Percentiles rank a stretch among this genome's conserved stretches.
Conservation (phyloP, 2,329 filamentous ascomycete genomes). For the Ophiostoma australiae region DNA sequence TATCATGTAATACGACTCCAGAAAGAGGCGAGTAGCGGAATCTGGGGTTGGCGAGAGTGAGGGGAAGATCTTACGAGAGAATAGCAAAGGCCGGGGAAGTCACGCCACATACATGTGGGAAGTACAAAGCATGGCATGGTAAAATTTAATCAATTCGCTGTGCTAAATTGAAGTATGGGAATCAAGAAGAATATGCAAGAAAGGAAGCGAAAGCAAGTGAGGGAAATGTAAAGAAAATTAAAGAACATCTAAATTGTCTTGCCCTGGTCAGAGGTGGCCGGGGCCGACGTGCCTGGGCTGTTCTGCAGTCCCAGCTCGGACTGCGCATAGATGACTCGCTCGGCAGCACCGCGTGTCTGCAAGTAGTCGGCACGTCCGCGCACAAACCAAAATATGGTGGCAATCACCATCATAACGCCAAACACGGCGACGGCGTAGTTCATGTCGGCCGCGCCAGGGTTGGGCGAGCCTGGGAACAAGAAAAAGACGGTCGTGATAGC, state of each 20-base stretch:
- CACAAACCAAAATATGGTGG: slow-evolving; percentile 27
- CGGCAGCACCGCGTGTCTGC: slow-evolving; percentile 16
- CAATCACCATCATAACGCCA: slow-evolving; percentile 26
- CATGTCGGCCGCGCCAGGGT: slow-evolving; percentile 25
- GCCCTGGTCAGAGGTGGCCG: slow-evolving; percentile 5
- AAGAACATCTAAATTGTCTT: slow-evolving; percentile 9
- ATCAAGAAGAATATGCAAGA: not conserved
- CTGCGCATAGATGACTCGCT: slow-evolving; percentile 23
- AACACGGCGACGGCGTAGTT: slow-evolving; percentile 28
- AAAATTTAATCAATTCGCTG: not conserved
- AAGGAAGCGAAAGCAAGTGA: not conserved
- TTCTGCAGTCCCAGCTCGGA: slow-evolving; percentile 10
- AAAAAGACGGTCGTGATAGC: slow-evolving; percentile 27
- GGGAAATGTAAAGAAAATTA: not conserved
- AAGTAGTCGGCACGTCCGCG: slow-evolving; percentile 24
- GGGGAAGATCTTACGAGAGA: not conserved
- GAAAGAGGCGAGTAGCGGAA: not conserved
- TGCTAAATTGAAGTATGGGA: not conserved
- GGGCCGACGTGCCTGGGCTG: not conserved
- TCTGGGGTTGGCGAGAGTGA: not conserved
- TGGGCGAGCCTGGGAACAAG: slow-evolving; percentile 25
- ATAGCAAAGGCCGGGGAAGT: not conserved
- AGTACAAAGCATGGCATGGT: not conserved
- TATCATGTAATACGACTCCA: slow-evolving; percentile 10
- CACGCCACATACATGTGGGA: not conserved